A percentile compares a stretch with the other conserved stretches of the same genome.
Evolutionary conservation across 495 filamentous ascomycete species (phyloP).

Genomic region (Tetracladium marchalianum): DNA sequence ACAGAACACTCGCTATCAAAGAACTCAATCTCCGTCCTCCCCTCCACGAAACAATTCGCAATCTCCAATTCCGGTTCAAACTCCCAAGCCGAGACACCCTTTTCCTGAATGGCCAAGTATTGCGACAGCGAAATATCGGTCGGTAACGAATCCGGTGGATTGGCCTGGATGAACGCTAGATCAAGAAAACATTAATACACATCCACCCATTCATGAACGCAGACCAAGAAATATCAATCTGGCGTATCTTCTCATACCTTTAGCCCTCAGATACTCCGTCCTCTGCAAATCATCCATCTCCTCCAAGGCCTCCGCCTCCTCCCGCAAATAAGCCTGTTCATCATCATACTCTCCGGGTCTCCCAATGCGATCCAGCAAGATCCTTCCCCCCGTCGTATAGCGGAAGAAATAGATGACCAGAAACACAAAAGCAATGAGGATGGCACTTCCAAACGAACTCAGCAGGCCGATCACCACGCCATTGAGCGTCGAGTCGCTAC

Average conservation of each 20-base stretch:
- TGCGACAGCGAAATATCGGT: conserved; percentile 97
- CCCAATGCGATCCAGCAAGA: conserved; percentile 87
- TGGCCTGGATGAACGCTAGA: conserved; percentile 83
- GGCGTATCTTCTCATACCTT: conserved; percentile 54
- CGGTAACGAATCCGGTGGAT: conserved; percentile 88
- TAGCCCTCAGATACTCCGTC: conserved; percentile 86
- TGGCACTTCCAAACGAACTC: conserved; percentile 92
- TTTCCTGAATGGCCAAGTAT: conserved; percentile 96
- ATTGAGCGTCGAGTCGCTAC: conserved; percentile 32
- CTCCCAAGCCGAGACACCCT: conserved; percentile 97
- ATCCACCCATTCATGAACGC: background rate
- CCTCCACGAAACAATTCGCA: conserved; percentile 97
- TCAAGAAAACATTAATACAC: conserved; percentile 6
- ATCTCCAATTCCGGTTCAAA: conserved; percentile 98
- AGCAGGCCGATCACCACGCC: conserved; percentile 92
- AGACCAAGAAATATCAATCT: conserved; percentile 3
- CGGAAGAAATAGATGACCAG: conserved; percentile 87
- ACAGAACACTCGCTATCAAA: conserved; percentile 97
- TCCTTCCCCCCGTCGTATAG: conserved; percentile 80
- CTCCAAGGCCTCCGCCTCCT: conserved; percentile 92
- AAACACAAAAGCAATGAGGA: conserved; percentile 70
- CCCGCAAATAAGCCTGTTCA: conserved; percentile 81
- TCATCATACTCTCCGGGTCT: conserved; percentile 96
- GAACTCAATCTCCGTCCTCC: conserved; percentile 92
- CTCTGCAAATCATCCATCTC: conserved; percentile 89